Conservation (phyloP, 257 asterid genomes). For the Capsicum chinense region DNA sequence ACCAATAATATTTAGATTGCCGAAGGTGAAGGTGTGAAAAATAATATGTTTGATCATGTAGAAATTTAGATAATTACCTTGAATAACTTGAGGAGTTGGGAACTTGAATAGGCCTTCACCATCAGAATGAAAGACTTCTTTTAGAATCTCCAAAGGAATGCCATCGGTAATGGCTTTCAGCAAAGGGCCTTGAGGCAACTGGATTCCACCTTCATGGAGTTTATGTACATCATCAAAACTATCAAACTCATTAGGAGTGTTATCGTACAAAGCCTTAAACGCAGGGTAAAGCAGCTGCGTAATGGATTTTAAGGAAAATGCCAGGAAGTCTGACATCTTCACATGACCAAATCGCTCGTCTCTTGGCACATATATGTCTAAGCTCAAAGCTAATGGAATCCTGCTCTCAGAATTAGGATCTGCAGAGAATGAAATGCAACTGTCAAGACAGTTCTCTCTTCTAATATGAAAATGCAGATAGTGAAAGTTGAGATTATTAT, state of each 20-base stretch:
- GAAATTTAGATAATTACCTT: slow-evolving; percentile 45
- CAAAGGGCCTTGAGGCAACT: slow-evolving; percentile 44
- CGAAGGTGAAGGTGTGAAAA: not conserved
- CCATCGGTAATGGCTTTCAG: slow-evolving; percentile 46
- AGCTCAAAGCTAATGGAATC: slow-evolving; percentile 51
- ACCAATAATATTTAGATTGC: not conserved
- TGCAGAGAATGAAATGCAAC: slow-evolving; percentile 26
- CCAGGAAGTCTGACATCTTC: slow-evolving; percentile 74
- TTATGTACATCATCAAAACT: slow-evolving; percentile 64
- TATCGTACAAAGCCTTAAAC: slow-evolving; percentile 57
- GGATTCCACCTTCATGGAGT: slow-evolving; percentile 60
- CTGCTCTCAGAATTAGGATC: slow-evolving; percentile 74
- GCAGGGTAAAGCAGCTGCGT: slow-evolving; percentile 66
- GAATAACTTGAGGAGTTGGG: slow-evolving; percentile 66
- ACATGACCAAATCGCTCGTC: slow-evolving; percentile 76
- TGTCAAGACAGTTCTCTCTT: not conserved
- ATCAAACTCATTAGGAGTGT: slow-evolving; percentile 68
- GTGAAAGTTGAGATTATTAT: not conserved
- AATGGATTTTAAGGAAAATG: slow-evolving; percentile 63
- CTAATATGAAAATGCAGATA: too few relatives aligned
- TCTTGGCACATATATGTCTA: slow-evolving; percentile 72
- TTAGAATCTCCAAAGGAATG: slow-evolving; percentile 63
- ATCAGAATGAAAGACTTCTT: slow-evolving; percentile 65
- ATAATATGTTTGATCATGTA: not conserved
- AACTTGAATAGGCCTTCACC: slow-evolving; percentile 59